Evolutionary conservation across 78 protist species (phyloP).

Genomic region (Pigoraptor vietnamica): DNA sequence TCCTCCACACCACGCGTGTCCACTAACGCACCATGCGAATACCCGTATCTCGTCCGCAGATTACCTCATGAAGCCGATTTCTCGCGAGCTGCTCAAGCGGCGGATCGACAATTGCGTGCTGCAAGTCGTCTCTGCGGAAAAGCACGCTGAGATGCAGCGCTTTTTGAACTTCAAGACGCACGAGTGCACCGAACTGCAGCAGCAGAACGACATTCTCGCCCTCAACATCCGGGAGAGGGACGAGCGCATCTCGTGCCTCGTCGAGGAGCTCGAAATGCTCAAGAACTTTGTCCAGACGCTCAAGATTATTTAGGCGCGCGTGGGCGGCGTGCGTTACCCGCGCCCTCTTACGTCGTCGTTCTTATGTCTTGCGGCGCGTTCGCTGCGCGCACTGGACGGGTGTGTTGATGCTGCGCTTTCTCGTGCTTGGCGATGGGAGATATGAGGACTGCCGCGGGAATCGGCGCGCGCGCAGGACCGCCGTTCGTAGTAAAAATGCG

Average conservation of each 20-base stretch:
- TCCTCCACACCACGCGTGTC: neutral
- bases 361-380: too few relatives aligned
- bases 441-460: too few relatives aligned
- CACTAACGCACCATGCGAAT: neutral
- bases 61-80: neutral
- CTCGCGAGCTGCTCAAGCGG: neutral
- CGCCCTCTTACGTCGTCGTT: too few relatives aligned
- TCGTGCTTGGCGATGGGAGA: too few relatives aligned
- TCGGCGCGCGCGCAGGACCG: too few relatives aligned
- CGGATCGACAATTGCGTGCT: neutral
- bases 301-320: neutral
- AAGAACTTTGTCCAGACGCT: neutral
- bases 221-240: neutral
- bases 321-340: neutral
- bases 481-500: too few relatives aligned
- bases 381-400: too few relatives aligned
- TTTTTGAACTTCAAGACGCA: neutral
- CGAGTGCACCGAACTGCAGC: neutral
- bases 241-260: neutral
- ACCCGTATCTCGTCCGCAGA: too few relatives aligned
- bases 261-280: neutral
- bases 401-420: too few relatives aligned
- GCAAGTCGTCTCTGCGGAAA: neutral
- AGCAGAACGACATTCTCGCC: neutral
- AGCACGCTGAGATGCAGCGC: neutral